Percentiles rank a stretch among this genome's conserved stretches.
Evolutionary conservation across 805 yeast genomes (phyloP).

Genomic region (Yarrowia deformans): DNA sequence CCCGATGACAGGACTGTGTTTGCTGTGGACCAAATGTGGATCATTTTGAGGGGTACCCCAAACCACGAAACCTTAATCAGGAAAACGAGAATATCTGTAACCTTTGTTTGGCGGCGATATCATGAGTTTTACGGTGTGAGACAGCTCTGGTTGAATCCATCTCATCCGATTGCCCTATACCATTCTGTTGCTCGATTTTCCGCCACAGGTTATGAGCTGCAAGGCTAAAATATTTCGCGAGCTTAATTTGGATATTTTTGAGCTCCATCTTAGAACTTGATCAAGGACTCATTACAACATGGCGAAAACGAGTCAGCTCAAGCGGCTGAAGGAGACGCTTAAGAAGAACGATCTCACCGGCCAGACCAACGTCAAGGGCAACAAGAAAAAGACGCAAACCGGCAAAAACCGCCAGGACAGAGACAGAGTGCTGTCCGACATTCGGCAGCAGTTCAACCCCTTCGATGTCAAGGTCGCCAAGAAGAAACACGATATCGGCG

Average conservation of each 20-base stretch:
- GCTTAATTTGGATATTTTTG: slow-evolving; percentile 1
- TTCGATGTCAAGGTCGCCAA: slow-evolving; percentile 80
- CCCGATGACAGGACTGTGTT: no score
- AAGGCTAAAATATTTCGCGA: slow-evolving; percentile 21
- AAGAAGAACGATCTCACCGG: slow-evolving; percentile 86
- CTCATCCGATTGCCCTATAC: no score
- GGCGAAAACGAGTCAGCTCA: slow-evolving; percentile 62
- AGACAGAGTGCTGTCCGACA: slow-evolving; percentile 60
- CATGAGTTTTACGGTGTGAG: no score
- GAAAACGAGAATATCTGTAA: not conserved
- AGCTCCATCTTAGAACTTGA: not conserved
- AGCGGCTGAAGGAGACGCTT: slow-evolving; percentile 77
- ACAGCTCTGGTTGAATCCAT: no score
- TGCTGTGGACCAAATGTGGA: not conserved
- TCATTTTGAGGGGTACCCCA: not conserved
- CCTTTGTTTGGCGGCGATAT: no score
- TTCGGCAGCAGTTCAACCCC: slow-evolving; percentile 87
- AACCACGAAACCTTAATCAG: not conserved
- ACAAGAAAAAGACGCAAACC: slow-evolving; percentile 55
- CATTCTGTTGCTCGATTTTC: no score
- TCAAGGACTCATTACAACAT: not conserved
- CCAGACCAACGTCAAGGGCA: slow-evolving; percentile 65
- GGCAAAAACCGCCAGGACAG: slow-evolving; percentile 62
- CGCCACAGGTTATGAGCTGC: slow-evolving; percentile 11
- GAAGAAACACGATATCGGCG: slow-evolving; percentile 59